phyloP scores from a whole-genome alignment of 257 asterid genomes.

The Euphrasia confusa region DNA sequence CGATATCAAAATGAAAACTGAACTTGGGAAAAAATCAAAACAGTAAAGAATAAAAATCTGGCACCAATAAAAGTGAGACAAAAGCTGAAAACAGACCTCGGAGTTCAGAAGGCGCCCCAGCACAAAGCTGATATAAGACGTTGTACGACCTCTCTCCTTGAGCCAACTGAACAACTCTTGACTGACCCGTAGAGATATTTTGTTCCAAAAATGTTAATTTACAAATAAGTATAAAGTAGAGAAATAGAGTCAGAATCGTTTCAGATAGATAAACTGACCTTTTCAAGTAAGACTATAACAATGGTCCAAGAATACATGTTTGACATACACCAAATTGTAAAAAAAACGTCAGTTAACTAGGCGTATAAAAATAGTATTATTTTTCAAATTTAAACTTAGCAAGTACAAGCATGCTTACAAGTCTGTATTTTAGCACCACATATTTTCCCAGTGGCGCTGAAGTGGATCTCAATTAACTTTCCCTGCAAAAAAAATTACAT shows the following conservation, averaged over 20 bases:
- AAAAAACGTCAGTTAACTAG: slow-evolving; percentile 36
- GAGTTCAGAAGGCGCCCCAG: slow-evolving; percentile 81
- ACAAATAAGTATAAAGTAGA: slow-evolving; percentile 11
- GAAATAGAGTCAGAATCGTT: slow-evolving; percentile 19
- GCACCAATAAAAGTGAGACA: slow-evolving; percentile 7
- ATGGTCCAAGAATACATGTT: slow-evolving; percentile 29
- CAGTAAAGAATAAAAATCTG: not conserved
- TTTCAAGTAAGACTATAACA: slow-evolving; percentile 77
- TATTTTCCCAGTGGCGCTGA: slow-evolving; percentile 66
- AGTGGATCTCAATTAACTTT: slow-evolving; percentile 73
- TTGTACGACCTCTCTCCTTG: slow-evolving; percentile 90
- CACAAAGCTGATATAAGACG: slow-evolving; percentile 92
- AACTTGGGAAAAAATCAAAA: not conserved
- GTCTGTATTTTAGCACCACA: slow-evolving; percentile 86
- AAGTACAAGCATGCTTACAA: slow-evolving; percentile 51
- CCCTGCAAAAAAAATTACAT: slow-evolving; percentile 50
- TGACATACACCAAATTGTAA: slow-evolving; percentile 34
- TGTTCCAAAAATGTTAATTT: slow-evolving; percentile 24
- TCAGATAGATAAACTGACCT: slow-evolving; percentile 48
- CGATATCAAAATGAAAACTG: not conserved
- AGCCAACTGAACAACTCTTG: slow-evolving; percentile 83
- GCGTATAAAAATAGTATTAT: slow-evolving; percentile 12
- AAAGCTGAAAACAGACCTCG: slow-evolving; percentile 52
- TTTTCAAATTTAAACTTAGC: slow-evolving; percentile 25
- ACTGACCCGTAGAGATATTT: slow-evolving; percentile 51